phyloP scores from a whole-genome alignment of 148 eudicot genomes.

The Spergularia bocconei region DNA sequence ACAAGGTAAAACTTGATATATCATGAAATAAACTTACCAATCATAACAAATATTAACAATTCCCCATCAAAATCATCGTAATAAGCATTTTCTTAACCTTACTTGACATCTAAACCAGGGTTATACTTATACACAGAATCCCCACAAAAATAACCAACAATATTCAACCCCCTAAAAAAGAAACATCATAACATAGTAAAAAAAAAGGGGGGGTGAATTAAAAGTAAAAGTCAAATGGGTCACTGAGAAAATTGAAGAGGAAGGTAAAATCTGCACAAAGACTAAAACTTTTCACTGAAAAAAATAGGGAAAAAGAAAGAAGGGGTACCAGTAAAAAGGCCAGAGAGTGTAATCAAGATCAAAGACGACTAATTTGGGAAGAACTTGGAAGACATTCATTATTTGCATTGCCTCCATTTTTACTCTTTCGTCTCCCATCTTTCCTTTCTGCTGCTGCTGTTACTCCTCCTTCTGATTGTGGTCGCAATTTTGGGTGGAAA shows the following conservation, averaged over 20 bases:
- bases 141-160: background rate
- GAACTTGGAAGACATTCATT: conserved; percentile 44
- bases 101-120: background rate
- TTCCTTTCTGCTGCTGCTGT: background rate
- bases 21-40: background rate
- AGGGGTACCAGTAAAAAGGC: conserved; percentile 64
- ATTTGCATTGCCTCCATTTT: conserved; percentile 52
- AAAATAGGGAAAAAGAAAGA: background rate
- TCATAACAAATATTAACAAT: background rate
- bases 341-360: conserved; percentile 78
- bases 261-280: background rate
- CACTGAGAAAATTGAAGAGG: background rate
- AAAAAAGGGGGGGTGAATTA: background rate
- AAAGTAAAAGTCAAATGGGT: background rate
- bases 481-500: too few relatives aligned
- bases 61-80: background rate
- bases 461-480: conserved; percentile 9
- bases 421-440: conserved; percentile 56
- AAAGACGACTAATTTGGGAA: conserved; percentile 69
- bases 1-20: background rate
- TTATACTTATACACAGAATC: background rate
- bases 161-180: background rate
- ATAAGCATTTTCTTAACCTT: background rate
- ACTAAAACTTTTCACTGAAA: background rate
- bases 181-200: background rate